Evolutionary conservation across 108 stramenopile species (phyloP).

Genomic region (Nitzschia palea): DNA sequence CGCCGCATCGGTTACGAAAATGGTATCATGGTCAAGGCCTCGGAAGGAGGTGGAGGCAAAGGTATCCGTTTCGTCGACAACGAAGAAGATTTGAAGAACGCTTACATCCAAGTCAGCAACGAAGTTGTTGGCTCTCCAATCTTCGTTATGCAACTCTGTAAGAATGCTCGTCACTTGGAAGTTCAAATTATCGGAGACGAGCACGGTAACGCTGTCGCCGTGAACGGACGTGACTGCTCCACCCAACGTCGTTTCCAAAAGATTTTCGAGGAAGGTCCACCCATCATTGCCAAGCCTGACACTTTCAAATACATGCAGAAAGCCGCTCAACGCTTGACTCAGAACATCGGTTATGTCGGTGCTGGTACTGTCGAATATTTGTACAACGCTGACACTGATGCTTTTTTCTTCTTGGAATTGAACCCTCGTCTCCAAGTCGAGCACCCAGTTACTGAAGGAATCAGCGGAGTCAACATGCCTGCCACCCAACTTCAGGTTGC

Average conservation of each 20-base stretch:
- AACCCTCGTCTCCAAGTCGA: constrained; percentile 99
- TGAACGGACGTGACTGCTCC: constrained; percentile 97
- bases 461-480: constrained; percentile 89
- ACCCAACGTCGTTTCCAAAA: constrained; percentile 99
- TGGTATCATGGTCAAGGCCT: constrained; percentile 98
- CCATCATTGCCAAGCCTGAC: constrained; percentile 80
- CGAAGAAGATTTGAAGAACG: constrained; percentile 82
- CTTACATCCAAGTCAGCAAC: constrained; percentile 88
- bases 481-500: constrained; percentile 96
- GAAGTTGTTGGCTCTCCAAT: constrained; percentile 96
- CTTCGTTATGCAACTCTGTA: constrained; percentile 98
- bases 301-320: constrained; percentile 93
- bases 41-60: constrained; percentile 98
- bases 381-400: constrained; percentile 91
- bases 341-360: constrained; percentile 95
- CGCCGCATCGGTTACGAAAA: constrained; percentile 93
- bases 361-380: constrained; percentile 99
- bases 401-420: constrained; percentile 97
- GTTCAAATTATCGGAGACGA: constrained; percentile 98
- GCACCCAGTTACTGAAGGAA: constrained; percentile 95
- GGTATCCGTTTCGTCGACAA: constrained; percentile 97
- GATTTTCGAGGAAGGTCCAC: constrained; percentile 98
- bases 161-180: constrained; percentile 97
- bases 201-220: constrained; percentile 95
- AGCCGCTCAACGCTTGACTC: constrained; percentile 92